Conservation (phyloP, 2,329 filamentous ascomycete species). For the Samsoniella hepiali region DNA sequence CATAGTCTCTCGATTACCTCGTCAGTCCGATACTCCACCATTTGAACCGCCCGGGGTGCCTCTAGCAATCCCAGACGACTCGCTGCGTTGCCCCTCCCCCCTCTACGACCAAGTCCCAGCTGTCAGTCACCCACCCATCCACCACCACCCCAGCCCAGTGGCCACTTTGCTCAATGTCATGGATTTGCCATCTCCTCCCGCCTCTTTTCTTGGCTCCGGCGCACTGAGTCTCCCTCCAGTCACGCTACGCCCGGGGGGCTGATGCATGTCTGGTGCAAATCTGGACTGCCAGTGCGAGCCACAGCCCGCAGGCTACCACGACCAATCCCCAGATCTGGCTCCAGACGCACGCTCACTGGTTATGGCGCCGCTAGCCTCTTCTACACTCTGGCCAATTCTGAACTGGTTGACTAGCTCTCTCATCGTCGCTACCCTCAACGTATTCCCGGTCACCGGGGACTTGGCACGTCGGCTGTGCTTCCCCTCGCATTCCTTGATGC, state of each 20-base stretch:
- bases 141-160: background rate
- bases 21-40: slow-evolving; percentile 1
- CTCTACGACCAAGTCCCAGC: background rate
- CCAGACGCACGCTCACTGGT: background rate
- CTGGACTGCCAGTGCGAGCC: slow-evolving; percentile 8
- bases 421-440: background rate
- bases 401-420: background rate
- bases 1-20: slow-evolving; percentile 7
- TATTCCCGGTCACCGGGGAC: background rate
- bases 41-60: background rate
- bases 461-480: background rate
- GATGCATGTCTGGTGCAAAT: slow-evolving; percentile 3
- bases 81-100: slow-evolving; percentile 1
- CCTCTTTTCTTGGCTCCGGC: background rate
- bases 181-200: background rate
- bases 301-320: background rate
- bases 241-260: slow-evolving; percentile 8
- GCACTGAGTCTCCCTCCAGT: background rate
- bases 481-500: too few species aligned
- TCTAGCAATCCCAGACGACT: slow-evolving; percentile 1
- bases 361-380: background rate
- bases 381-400: background rate
- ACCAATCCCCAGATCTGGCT: slow-evolving; percentile 11
- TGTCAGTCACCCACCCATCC: background rate
- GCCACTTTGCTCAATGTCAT: background rate